Percentiles rank a stretch among this genome's conserved stretches.
These are phyloP conservation scores for Xerocomus amazonicus DNA, from an alignment of 1,284 basidiomycete genomes.

Conservation along the genomic window DNA sequence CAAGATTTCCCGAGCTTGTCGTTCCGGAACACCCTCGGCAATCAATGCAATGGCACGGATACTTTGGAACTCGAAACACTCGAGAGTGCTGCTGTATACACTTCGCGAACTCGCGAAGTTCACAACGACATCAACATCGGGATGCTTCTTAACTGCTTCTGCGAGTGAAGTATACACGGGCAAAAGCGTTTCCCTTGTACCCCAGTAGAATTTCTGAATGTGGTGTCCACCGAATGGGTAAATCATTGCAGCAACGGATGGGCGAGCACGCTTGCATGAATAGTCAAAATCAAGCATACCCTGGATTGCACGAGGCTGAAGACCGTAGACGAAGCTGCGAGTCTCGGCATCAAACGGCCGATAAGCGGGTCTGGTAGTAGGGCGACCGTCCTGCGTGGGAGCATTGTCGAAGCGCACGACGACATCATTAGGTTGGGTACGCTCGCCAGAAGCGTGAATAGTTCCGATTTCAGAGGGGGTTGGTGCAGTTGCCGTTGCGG, in stretches of 20 bases:
- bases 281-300: slow-evolving; percentile 99
- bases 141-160: slow-evolving; percentile 93
- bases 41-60: slow-evolving; percentile 86
- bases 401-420: slow-evolving; percentile 80
- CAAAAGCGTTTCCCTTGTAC: slow-evolving; percentile 96
- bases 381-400: slow-evolving; percentile 29
- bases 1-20: slow-evolving; percentile 95
- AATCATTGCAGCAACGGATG: slow-evolving; percentile 98
- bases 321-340: slow-evolving; percentile 95
- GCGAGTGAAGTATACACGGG: slow-evolving; percentile 94
- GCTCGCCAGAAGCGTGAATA: slow-evolving; percentile 78
- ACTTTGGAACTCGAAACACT: slow-evolving; percentile 74
- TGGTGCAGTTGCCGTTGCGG: slow-evolving; percentile 25
- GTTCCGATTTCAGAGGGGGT: slow-evolving; percentile 57
- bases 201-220: slow-evolving; percentile 99
- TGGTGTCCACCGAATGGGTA: slow-evolving; percentile 99
- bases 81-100: slow-evolving; percentile 93
- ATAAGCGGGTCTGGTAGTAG: slow-evolving; percentile 65
- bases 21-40: slow-evolving; percentile 97
- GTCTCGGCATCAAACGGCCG: slow-evolving; percentile 91
- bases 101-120: slow-evolving; percentile 97
- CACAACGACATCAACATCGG: slow-evolving; percentile 96
- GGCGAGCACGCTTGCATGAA: slow-evolving; percentile 91
- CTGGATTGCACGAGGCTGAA: slow-evolving; percentile 98
- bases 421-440: slow-evolving; percentile 83